Conservation (phyloP, 192 early-diverging fungal species). For the Mortierella alpina region DNA sequence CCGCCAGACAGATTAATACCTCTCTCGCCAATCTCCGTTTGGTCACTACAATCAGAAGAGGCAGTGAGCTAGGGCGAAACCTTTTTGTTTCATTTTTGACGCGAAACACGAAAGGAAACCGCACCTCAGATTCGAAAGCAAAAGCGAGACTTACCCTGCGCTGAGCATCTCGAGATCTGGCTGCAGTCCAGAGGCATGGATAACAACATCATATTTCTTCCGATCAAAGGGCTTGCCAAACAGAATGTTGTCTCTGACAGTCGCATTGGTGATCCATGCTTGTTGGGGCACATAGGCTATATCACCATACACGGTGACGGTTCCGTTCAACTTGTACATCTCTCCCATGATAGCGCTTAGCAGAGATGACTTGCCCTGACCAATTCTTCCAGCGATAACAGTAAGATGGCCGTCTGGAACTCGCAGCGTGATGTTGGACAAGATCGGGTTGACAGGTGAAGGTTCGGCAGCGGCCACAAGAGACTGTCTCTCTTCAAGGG, state of each 20-base stretch:
- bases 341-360: constrained; percentile 81
- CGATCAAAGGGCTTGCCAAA: constrained; percentile 78
- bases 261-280: constrained; percentile 44
- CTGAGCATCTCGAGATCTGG: constrained; percentile 27
- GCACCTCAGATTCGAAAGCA: no score
- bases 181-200: constrained; percentile 22
- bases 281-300: constrained; percentile 58
- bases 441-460: constrained; percentile 3
- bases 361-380: constrained; percentile 82
- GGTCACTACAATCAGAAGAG: constrained; percentile 1
- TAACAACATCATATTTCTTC: constrained; percentile 61
- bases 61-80: no score
- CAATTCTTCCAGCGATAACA: constrained; percentile 37
- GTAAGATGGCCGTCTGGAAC: constrained; percentile 41
- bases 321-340: constrained; percentile 70
- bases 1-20: constrained; percentile 73
- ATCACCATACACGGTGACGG: constrained; percentile 67
- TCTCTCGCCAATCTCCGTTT: constrained; percentile 58
- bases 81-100: no score
- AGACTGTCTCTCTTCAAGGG: constrained; percentile 16
- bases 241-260: constrained; percentile 80
- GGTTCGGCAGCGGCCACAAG: not conserved
- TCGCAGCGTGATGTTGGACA: constrained; percentile 50
- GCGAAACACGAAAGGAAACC: no score
- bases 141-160: constrained; percentile 16